Base-by-base conservation (phyloP, 805 yeast genomes). In the Nakazawaea ernobii region DNA sequence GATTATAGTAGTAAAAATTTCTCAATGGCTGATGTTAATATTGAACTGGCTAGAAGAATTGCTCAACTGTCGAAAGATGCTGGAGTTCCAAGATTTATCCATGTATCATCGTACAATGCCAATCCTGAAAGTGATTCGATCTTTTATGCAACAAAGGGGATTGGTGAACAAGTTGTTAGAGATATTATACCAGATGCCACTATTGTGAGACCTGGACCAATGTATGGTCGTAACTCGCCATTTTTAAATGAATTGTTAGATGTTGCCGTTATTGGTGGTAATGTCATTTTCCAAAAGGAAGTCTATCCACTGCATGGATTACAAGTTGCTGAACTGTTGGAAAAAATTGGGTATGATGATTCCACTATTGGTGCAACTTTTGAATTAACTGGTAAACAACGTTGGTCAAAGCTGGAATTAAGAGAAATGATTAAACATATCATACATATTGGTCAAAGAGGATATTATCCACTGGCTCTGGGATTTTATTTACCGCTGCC, bases 141-240 rank as follows among this genome's bases (percentile, higher is more conserved):
- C n/a, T 88, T 77, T 63, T 80, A 79, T 62, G 84, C 90, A 33
- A 80, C 95, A 35, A 88, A 88, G 69, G 94, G 86, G 44, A 64
- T 81, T 42, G 91, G 86, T 49, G 96, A 88, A 67, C 74, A 78
- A 58, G 78, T 75, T 30, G 95, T 84, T 26, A 71, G 75, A 50
- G 87, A 79, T 37, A 75, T 76, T 40, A 63, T 77, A 46, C 95
- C 95, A 27, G 85, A 80, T 58, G 74, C 87, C 42, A 87, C 95
- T 15, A 86, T 88, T 58, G 94, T 87, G 29, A 80, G 96, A 65
- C 96, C 96, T 6, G 80, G 85, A 24, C 87, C 86, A 43, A 75
- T 86, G 79, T 87, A 68, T 60, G 94, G 94, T 30, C 71, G 82
- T 59, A 85, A 83, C 61, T 90, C 85, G 62, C 70, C 75, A 51